phyloP scores from a whole-genome alignment of 2,329 filamentous ascomycete species.

The Penicillium italicum region DNA sequence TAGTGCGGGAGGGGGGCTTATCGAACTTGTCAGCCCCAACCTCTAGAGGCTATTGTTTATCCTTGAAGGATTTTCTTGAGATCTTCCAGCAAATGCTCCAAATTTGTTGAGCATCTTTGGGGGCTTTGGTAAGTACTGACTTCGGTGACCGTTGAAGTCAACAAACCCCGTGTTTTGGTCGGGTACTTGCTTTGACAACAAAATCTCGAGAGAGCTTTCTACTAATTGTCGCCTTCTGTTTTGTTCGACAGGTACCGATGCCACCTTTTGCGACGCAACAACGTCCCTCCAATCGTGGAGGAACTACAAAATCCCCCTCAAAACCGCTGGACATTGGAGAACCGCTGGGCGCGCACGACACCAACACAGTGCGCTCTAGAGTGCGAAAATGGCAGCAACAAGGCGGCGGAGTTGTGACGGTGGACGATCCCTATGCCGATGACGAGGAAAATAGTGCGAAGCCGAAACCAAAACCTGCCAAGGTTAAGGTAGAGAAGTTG shows the following conservation, averaged over 20 bases:
- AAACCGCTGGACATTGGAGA: constrained; percentile 51
- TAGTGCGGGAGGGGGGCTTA: constrained; percentile 18
- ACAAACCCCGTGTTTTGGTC: constrained; percentile 11
- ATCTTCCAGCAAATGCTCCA: constrained; percentile 16
- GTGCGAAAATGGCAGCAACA: constrained; percentile 82
- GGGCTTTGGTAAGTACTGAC: constrained; percentile 10
- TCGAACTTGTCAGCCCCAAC: constrained; percentile 12
- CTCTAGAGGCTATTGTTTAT: constrained; percentile 1
- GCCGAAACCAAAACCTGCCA: constrained; percentile 23
- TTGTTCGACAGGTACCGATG: constrained; percentile 33
- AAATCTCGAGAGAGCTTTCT: not conserved
- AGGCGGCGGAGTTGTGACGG: constrained; percentile 62
- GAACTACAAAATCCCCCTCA: constrained; percentile 54
- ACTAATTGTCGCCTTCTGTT: not conserved
- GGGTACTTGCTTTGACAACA: constrained; percentile 9
- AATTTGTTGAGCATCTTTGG: constrained; percentile 5
- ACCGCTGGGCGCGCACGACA: constrained; percentile 57
- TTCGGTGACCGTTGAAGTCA: constrained; percentile 5
- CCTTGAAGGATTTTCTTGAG: constrained; percentile 5
- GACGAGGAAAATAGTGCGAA: constrained; percentile 42
- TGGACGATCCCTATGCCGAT: constrained; percentile 60
- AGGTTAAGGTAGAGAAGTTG: constrained; percentile 22
- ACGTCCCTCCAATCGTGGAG: constrained; percentile 47
- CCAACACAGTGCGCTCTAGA: constrained; percentile 69
- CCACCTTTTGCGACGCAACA: constrained; percentile 39